Base-by-base conservation (phyloP, 495 filamentous ascomycete genomes). In the Darksidea phi region DNA sequence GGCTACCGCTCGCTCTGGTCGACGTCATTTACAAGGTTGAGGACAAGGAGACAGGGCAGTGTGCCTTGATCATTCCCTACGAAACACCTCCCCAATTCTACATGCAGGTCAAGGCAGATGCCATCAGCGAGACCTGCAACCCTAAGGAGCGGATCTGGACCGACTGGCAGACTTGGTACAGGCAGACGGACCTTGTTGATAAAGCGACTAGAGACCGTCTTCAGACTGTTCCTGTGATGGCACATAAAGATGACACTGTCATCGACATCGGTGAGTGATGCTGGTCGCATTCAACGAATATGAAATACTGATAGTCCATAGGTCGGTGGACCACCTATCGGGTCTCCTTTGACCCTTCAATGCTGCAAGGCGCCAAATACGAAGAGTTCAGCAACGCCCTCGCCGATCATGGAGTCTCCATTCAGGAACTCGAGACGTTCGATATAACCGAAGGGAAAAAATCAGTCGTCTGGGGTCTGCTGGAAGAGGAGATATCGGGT, bases 201-300 rank as follows among this genome's bases (percentile, higher is more conserved):
- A 72, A 75, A 0, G 48, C 68, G 24, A 66, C 59, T n/a, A 68
- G 83, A 2, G 73, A 68, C 15, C 13, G 3, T 7, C n/a, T 66
- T 6, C 25, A 25, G n/a, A 53, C 54, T 12, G 52, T 70, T 1
- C 72, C 80, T 0, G 74, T 90, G 0, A 80, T 79, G 7, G 72
- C 92, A 12, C 82, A 76, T 4, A 86, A 82, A 43, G 59, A 69
- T 6, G 72, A 75, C 11, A 77, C 84, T 6, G 73, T 86, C 25
- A 84, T 96, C 54, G 89, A 97, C 73, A 83, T 95, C 53, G 92
- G 91, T 81, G 72, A 71, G 76, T 52, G 12, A 15, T n/a, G 4
- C 12, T 12, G 18, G 25, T 52, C 57, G 50, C 32, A n/a, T 26
- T 61, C 28, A 4, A 3, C 10, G 28, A 20, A 26, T 0, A 38